A percentile compares a stretch with the other conserved stretches of the same genome.
Conservation (phyloP, 2,329 filamentous ascomycete species). For the Neonectria faginata region DNA sequence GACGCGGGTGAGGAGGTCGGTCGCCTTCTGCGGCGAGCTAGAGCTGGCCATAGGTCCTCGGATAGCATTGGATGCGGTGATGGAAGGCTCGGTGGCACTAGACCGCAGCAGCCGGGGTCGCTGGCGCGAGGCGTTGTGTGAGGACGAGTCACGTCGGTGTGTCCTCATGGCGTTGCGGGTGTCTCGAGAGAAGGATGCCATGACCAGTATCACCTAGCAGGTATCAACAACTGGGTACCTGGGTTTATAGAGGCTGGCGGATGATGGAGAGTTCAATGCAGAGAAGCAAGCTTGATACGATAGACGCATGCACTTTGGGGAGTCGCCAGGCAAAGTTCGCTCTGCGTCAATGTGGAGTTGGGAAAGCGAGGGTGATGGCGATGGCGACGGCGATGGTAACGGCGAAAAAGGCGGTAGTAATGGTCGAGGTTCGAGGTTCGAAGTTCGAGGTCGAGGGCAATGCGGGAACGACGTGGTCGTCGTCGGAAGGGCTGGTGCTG, state of each 20-base stretch:
- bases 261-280: slow-evolving; percentile 9
- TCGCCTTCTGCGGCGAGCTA: slow-evolving; percentile 62
- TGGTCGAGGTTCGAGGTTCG: slow-evolving; percentile 8
- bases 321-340: background rate
- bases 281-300: background rate
- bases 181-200: slow-evolving; percentile 45
- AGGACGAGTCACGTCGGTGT: slow-evolving; percentile 46
- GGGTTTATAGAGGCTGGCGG: background rate
- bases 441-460: slow-evolving; percentile 2
- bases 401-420: background rate
- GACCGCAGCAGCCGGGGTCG: slow-evolving; percentile 67
- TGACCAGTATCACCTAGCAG: slow-evolving; percentile 14
- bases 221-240: background rate
- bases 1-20: slow-evolving; percentile 66
- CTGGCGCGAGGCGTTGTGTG: slow-evolving; percentile 49
- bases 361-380: slow-evolving; percentile 2
- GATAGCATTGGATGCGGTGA: slow-evolving; percentile 67
- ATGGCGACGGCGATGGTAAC: background rate
- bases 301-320: slow-evolving; percentile 8
- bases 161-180: slow-evolving; percentile 42
- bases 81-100: slow-evolving; percentile 67
- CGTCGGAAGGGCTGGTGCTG: slow-evolving; percentile 20
- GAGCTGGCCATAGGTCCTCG: slow-evolving; percentile 63
- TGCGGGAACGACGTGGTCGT: slow-evolving; percentile 1
- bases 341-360: slow-evolving; percentile 11